Evolutionary conservation across 176 grass and related monocot species (phyloP).

Genomic region (Hsuehochloa calcarea): DNA sequence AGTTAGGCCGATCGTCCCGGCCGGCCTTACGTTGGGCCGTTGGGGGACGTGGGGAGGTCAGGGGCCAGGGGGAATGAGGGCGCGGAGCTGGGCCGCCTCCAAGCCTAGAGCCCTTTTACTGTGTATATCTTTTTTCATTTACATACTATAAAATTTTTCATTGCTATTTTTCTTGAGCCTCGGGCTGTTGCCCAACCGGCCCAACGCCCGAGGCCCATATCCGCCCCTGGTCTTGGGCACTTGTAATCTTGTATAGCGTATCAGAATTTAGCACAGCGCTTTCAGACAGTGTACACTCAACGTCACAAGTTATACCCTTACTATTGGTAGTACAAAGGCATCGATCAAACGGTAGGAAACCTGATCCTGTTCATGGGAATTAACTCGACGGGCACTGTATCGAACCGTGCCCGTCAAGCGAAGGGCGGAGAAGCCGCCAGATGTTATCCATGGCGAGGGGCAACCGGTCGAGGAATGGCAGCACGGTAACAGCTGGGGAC

Average conservation of each 20-base stretch:
- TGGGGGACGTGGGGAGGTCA: too few species aligned
- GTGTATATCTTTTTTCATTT: too few species aligned
- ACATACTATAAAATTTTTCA: too few species aligned
- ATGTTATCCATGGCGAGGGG: neutral
- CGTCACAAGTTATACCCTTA: neutral
- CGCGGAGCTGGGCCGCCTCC: too few species aligned
- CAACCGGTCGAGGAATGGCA: neutral
- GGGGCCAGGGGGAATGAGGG: too few species aligned
- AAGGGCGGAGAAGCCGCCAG: neutral
- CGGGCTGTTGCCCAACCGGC: too few species aligned
- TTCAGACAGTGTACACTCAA: neutral
- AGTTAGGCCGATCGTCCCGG: too few species aligned
- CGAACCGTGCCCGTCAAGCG: neutral
- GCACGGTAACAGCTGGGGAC: neutral
- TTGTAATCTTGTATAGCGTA: neutral
- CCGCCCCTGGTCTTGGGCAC: too few species aligned
- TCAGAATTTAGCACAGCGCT: neutral
- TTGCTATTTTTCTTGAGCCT: too few species aligned
- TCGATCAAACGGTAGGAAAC: neutral
- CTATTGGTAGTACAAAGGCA: neutral
- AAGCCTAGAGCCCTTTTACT: too few species aligned
- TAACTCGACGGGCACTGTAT: neutral
- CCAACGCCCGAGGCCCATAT: too few species aligned
- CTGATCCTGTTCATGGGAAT: neutral
- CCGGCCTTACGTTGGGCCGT: too few species aligned